Conservation (phyloP, 139 green algal species). For the Haematococcus sp. region DNA sequence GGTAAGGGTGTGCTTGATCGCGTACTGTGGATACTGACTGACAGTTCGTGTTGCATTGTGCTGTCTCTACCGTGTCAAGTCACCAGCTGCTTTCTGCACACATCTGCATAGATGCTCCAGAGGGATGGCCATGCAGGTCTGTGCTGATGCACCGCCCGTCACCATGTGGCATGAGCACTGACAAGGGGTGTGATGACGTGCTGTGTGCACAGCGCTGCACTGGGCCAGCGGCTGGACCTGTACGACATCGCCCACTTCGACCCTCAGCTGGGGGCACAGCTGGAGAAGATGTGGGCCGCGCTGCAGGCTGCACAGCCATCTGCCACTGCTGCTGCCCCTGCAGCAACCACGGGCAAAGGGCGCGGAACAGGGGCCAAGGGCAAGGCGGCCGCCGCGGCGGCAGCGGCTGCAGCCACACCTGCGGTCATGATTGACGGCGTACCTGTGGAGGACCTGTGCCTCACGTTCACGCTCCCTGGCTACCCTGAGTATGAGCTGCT, state of each 20-base stretch:
- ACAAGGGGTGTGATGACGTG: too few relatives aligned
- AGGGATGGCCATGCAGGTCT: too few relatives aligned
- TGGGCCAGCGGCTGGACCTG: conserved; percentile 67
- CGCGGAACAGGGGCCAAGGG: conserved; percentile 9
- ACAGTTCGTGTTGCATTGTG: not conserved
- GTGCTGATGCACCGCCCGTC: too few relatives aligned
- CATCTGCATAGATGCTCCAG: too few relatives aligned
- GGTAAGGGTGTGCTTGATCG: conserved; percentile 41
- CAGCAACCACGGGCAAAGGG: not conserved
- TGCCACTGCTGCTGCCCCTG: not conserved
- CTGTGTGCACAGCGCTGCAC: conserved; percentile 33
- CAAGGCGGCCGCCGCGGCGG: not conserved
- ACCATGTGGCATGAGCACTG: too few relatives aligned
- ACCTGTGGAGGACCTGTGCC: conserved; percentile 87
- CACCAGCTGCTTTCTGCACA: not conserved
- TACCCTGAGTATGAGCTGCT: conserved; percentile 71
- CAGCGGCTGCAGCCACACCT: not conserved
- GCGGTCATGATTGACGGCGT: conserved; percentile 70
- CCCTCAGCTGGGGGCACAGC: conserved; percentile 59
- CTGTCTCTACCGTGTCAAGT: not conserved
- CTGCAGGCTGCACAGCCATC: not conserved
- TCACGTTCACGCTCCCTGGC: conserved; percentile 90
- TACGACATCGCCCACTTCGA: conserved; percentile 79
- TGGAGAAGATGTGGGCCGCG: conserved; percentile 71
- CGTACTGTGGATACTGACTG: too few relatives aligned